A percentile compares a stretch with the other conserved stretches of the same genome.
phyloP scores from a whole-genome alignment of 345 rosid genomes.

The Trapa incisa region DNA sequence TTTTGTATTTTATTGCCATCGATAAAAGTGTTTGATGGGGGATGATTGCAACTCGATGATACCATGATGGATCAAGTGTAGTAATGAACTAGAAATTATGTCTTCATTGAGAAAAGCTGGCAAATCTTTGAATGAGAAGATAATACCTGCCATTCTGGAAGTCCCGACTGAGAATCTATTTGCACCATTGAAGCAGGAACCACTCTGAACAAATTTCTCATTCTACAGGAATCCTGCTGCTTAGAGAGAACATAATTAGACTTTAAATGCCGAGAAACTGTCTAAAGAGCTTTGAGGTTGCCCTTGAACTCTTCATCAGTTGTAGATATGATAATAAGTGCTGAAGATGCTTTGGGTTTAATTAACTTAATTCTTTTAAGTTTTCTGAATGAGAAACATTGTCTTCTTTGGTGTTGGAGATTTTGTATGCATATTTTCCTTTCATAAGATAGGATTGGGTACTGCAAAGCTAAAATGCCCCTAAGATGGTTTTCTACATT shows the following conservation, averaged over 20 bases:
- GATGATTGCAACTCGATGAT: background rate
- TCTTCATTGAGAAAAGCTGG: background rate
- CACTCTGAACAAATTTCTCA: background rate
- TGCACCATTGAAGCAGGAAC: background rate
- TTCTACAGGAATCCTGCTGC: background rate
- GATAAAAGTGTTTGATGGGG: background rate
- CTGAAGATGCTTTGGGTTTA: background rate
- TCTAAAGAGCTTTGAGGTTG: background rate
- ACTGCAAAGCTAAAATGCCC: constrained; percentile 18
- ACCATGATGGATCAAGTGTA: no score
- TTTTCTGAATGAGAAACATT: background rate
- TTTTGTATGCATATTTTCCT: background rate
- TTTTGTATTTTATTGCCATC: background rate
- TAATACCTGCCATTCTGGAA: no score
- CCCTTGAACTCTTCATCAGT: background rate
- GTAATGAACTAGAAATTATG: background rate
- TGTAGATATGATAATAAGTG: background rate
- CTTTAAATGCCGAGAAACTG: background rate
- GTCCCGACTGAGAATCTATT: no score
- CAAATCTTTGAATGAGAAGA: background rate
- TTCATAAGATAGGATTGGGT: constrained; percentile 16
- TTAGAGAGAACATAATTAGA: background rate
- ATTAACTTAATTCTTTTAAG: background rate
- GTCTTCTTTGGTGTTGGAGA: background rate
- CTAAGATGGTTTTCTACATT: constrained; percentile 14